phyloP scores from a whole-genome alignment of 2,329 filamentous ascomycete genomes.

The Huntiella moniliformis region DNA sequence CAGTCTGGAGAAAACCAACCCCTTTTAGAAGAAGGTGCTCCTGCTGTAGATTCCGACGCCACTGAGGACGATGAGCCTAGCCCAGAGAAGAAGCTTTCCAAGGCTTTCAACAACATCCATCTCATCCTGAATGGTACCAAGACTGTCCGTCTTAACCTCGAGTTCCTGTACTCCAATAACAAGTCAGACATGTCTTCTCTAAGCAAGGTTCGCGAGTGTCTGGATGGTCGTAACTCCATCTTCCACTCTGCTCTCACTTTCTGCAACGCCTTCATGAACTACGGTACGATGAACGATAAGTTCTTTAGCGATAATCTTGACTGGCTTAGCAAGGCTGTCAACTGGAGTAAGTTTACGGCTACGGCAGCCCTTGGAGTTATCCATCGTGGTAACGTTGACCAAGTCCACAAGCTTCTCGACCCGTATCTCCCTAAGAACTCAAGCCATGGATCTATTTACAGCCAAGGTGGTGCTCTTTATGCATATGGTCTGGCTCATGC shows the following conservation, averaged over 20 bases:
- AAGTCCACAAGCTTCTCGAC: slow-evolving; percentile 82
- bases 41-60: background rate
- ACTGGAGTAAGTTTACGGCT: slow-evolving; percentile 98
- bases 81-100: slow-evolving; percentile 32
- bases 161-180: slow-evolving; percentile 93
- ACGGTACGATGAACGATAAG: slow-evolving; percentile 91
- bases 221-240: slow-evolving; percentile 92
- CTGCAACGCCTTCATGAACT: slow-evolving; percentile 98
- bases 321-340: slow-evolving; percentile 94
- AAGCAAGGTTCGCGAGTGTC: slow-evolving; percentile 88
- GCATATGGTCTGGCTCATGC: slow-evolving; percentile 92
- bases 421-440: slow-evolving; percentile 73
- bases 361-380: slow-evolving; percentile 93
- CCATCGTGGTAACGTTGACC: slow-evolving; percentile 82
- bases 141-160: slow-evolving; percentile 84
- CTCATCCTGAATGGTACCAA: slow-evolving; percentile 70
- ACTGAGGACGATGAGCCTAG: slow-evolving; percentile 34
- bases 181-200: slow-evolving; percentile 79
- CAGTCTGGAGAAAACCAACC: slow-evolving; percentile 28
- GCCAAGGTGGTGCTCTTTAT: slow-evolving; percentile 87
- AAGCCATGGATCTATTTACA: slow-evolving; percentile 75
- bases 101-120: slow-evolving; percentile 43
- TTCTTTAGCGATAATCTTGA: slow-evolving; percentile 97
- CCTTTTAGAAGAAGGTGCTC: slow-evolving; percentile 28
- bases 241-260: slow-evolving; percentile 97